Percentiles rank a stretch among this genome's conserved stretches.
These are phyloP conservation scores for Rhizopus arrhizus DNA, from an alignment of 371 early-diverging fungal genomes.

Conservation along the genomic window DNA sequence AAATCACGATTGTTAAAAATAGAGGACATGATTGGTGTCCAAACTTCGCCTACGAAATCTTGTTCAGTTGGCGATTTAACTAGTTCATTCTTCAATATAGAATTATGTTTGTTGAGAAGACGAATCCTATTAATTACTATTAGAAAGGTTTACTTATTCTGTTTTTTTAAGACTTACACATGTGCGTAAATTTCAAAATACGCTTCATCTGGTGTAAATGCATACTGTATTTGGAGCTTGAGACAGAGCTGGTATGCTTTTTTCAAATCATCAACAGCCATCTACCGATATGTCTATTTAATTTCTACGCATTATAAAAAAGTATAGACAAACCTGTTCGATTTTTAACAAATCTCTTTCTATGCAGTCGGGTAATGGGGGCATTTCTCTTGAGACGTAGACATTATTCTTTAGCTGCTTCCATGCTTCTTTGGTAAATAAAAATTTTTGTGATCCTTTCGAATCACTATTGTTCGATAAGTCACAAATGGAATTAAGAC, in stretches of 20 bases:
- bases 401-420: slow-evolving; percentile 4
- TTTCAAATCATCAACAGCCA: not conserved
- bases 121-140: slow-evolving; percentile 12
- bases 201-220: slow-evolving; percentile 6
- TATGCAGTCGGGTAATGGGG: slow-evolving; percentile 1
- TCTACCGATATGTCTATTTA: slow-evolving; percentile 2
- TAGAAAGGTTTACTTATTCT: slow-evolving; percentile 9
- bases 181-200: slow-evolving; percentile 12
- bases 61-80: slow-evolving; percentile 6
- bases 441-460: slow-evolving; percentile 1
- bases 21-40: slow-evolving; percentile 13
- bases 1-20: slow-evolving; percentile 5
- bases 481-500: slow-evolving; percentile 8
- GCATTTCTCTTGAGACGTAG: slow-evolving; percentile 10
- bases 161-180: slow-evolving; percentile 12
- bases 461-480: slow-evolving; percentile 11
- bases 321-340: not conserved
- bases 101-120: slow-evolving; percentile 7
- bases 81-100: slow-evolving; percentile 9
- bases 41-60: slow-evolving; percentile 15
- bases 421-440: slow-evolving; percentile 11
- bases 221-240: not conserved
- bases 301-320: slow-evolving; percentile 1
- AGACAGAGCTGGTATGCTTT: slow-evolving; percentile 5
- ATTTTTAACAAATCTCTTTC: slow-evolving; percentile 1